Conservation (phyloP, 306 rosid genomes). For the Morella rubra region DNA sequence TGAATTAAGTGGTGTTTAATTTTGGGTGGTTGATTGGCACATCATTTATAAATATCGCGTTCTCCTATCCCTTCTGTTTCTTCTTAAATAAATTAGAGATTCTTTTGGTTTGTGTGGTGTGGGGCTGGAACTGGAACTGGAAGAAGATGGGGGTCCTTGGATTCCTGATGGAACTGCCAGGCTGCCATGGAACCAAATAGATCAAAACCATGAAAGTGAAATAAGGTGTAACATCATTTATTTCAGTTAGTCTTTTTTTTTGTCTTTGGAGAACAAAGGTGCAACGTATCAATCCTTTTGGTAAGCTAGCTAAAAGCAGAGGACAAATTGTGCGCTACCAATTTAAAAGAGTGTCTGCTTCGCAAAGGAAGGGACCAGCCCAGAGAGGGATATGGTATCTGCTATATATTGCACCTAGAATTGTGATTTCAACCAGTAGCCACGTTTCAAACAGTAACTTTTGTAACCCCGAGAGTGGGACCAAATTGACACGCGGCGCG, state of each 20-base stretch:
- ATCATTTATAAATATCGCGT: neutral
- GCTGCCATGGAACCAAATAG: neutral
- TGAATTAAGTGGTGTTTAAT: slow-evolving; percentile 30
- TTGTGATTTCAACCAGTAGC: too few species aligned
- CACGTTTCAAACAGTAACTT: too few species aligned
- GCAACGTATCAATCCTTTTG: slow-evolving; percentile 35
- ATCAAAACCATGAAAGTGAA: neutral
- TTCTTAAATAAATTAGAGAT: slow-evolving; percentile 18
- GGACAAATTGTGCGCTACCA: slow-evolving; percentile 9
- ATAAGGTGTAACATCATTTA: slow-evolving; percentile 15
- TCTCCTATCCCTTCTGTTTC: neutral
- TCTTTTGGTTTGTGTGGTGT: slow-evolving; percentile 5
- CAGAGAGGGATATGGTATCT: slow-evolving; percentile 37
- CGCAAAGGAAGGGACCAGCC: slow-evolving; percentile 25
- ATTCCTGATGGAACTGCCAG: slow-evolving; percentile 21
- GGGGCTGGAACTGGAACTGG: slow-evolving; percentile 6
- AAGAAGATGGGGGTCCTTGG: slow-evolving; percentile 22
- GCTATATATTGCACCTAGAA: neutral
- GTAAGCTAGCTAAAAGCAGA: slow-evolving; percentile 21
- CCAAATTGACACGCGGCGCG: too few species aligned
- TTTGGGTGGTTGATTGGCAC: slow-evolving; percentile 25
- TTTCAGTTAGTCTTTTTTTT: neutral
- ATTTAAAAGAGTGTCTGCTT: slow-evolving; percentile 22
- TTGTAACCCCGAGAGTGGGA: too few species aligned
- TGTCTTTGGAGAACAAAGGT: slow-evolving; percentile 28